phyloP scores from a whole-genome alignment of 345 rosid species.

The Camelina hispida region DNA sequence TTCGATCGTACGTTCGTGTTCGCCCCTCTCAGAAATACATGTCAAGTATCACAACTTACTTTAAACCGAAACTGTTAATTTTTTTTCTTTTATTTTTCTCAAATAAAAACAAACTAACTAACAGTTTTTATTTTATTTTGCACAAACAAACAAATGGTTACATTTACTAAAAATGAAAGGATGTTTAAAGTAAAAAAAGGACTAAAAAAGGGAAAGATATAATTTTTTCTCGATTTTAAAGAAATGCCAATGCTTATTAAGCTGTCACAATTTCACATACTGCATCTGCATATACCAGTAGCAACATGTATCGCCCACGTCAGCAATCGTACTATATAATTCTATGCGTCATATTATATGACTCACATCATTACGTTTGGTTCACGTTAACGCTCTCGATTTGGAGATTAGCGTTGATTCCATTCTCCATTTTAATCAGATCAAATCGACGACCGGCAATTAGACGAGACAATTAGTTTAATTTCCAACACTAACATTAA shows the following conservation, averaged over 20 bases:
- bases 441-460: too few relatives aligned
- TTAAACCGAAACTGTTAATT: conserved; percentile 27
- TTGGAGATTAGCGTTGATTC: too few relatives aligned
- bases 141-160: conserved; percentile 20
- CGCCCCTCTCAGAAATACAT: not conserved
- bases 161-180: conserved; percentile 31
- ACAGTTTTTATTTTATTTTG: not conserved
- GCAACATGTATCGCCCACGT: not conserved
- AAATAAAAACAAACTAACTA: conserved; percentile 15
- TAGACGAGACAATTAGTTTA: too few relatives aligned
- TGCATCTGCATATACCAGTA: too few relatives aligned
- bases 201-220: not conserved
- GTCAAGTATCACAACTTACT: conserved; percentile 23
- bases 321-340: not conserved
- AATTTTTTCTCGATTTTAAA: not conserved
- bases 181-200: too few relatives aligned
- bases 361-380: too few relatives aligned
- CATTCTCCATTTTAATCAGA: too few relatives aligned
- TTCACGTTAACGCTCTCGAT: too few relatives aligned
- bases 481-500: too few relatives aligned
- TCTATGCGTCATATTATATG: not conserved
- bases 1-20: conserved; percentile 2
- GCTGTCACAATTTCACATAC: conserved; percentile 6
- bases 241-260: not conserved
- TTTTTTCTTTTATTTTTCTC: not conserved